Conservation (phyloP, 345 rosid species). For the Trapa bicornis region DNA sequence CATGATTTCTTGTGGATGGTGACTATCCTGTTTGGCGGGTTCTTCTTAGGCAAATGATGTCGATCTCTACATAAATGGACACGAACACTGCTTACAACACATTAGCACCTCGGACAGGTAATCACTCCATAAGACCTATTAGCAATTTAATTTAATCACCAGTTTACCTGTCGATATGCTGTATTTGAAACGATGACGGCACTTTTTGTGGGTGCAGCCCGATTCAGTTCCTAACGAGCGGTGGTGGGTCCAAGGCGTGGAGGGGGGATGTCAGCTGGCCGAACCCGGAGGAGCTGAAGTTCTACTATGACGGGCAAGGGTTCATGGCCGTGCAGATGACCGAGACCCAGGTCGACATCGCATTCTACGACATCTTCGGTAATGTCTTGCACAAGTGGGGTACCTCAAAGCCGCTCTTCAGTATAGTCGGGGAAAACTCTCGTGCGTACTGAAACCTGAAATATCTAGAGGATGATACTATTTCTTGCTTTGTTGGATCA, state of each 20-base stretch:
- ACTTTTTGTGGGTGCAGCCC: slow-evolving; percentile 16
- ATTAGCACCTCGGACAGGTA: slow-evolving; percentile 27
- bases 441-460: neutral
- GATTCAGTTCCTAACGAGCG: slow-evolving; percentile 57
- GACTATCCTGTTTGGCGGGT: neutral
- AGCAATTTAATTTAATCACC: neutral
- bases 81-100: slow-evolving; percentile 40
- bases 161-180: too few relatives aligned
- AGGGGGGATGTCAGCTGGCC: slow-evolving; percentile 29
- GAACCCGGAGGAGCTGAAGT: slow-evolving; percentile 24
- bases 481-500: too few relatives aligned
- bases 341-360: slow-evolving; percentile 15
- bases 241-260: slow-evolving; percentile 87
- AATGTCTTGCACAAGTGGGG: slow-evolving; percentile 39
- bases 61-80: slow-evolving; percentile 40
- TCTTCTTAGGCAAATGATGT: slow-evolving; percentile 27
- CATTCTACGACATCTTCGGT: slow-evolving; percentile 42
- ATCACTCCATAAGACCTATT: too few relatives aligned
- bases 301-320: slow-evolving; percentile 73
- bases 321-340: slow-evolving; percentile 50
- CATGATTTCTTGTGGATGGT: neutral
- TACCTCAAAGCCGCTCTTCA: slow-evolving; percentile 9
- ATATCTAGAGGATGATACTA: too few relatives aligned
- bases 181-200: too few relatives aligned
- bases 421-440: neutral